Evolutionary conservation across 2,329 filamentous ascomycete genomes (phyloP).

Genomic region (Curvularia verruculosa): DNA sequence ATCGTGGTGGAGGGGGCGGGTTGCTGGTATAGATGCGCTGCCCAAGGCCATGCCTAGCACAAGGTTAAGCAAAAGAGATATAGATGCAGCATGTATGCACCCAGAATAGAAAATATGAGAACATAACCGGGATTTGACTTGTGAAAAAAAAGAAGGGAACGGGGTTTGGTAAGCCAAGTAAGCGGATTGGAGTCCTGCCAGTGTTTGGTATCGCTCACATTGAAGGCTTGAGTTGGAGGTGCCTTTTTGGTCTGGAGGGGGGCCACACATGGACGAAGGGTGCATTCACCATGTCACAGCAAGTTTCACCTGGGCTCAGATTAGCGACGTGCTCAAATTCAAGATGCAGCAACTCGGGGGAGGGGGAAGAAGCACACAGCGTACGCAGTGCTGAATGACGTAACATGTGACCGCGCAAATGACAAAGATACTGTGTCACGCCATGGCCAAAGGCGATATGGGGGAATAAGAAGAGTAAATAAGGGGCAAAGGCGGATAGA

Average conservation of each 20-base stretch:
- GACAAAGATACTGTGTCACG: background rate
- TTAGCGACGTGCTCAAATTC: background rate
- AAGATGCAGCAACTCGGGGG: background rate
- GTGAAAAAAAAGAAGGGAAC: background rate
- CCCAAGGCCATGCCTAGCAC: background rate
- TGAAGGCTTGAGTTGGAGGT: background rate
- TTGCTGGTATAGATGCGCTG: constrained; percentile 3
- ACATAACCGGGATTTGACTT: background rate
- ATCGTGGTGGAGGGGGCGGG: background rate
- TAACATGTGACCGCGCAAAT: constrained; percentile 8
- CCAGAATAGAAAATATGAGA: background rate
- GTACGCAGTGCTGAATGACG: constrained; percentile 10
- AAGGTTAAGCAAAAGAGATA: background rate
- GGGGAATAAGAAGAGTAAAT: background rate
- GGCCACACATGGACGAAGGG: background rate
- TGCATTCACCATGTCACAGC: background rate
- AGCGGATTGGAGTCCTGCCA: background rate
- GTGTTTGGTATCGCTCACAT: background rate
- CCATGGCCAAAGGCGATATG: background rate
- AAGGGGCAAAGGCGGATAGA: background rate
- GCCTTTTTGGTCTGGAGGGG: background rate
- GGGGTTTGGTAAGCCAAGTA: background rate
- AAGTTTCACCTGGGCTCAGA: background rate
- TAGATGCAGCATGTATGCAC: background rate
- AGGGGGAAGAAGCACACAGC: background rate